Evolutionary conservation across 2,329 filamentous ascomycete genomes (phyloP), one percentile per base, ranked within the genome.

Genomic region (Aspergillus terreus): DNA sequence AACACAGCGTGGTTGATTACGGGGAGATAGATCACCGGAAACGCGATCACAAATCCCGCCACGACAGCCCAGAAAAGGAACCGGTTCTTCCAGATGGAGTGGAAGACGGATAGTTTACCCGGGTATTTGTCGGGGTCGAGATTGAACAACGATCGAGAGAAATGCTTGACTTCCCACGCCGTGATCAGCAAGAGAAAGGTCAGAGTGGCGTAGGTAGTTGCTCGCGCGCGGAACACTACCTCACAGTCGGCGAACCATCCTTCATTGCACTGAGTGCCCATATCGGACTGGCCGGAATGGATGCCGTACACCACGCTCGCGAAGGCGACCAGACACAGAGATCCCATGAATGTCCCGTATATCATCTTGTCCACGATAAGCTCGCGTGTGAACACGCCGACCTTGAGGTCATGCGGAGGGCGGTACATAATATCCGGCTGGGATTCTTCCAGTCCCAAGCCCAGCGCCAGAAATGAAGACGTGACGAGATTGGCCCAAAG

Each of bases 401-500:
- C 57, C 23, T 66, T 70, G 6, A 70, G 58, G 45, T 86, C 78
- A 53, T 92, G 89, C 0, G 91, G 91, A 7, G 89, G 87, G 50
- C 90, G 87, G 53, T 79, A 78, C 83, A 95, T 90, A 51, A 95
- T 84, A 62, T 92, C 87, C 2, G 82, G 78, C 0, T 86, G 83
- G 0, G 88, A 88, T 46, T 81, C 77, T 69, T 95, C 90, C 44
- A 90, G 84, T 7, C 90, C 90, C 0, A 95, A 82, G 19, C 90
- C 91, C 69, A 95, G 90, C 44, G 90, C 91, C 1, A 90, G 88
- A 70, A 94, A 86, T 19, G 86, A 89, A 21, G 88, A 92, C 0
- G 91, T 95, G 44, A 94, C 81, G 81, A 95, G 88, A 70, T 95
- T 95, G 66, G 95, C 89, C 90, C 90, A 95, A 51, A 95, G 79